phyloP scores from a whole-genome alignment of 345 rosid species.

The Pelargonium nanum region DNA sequence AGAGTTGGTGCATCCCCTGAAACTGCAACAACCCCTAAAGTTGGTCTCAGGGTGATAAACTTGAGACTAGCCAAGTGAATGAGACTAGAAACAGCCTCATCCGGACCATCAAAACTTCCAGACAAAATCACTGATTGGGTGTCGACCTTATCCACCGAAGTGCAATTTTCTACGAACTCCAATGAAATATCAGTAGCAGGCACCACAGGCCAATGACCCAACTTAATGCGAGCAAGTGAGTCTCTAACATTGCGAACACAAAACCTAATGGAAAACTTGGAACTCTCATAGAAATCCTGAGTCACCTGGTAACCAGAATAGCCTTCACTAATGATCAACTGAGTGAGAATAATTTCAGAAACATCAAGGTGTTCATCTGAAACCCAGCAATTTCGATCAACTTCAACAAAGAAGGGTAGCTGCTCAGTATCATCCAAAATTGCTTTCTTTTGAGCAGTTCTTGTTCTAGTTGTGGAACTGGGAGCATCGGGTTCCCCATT shows the following conservation, averaged over 20 bases:
- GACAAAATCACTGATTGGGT: slow-evolving; percentile 39
- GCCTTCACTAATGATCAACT: slow-evolving; percentile 34
- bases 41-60: slow-evolving; percentile 60
- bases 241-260: slow-evolving; percentile 37
- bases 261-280: slow-evolving; percentile 52
- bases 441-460: slow-evolving; percentile 7
- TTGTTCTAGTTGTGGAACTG: slow-evolving; percentile 1
- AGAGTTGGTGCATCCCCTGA: slow-evolving; percentile 35
- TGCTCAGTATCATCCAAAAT: slow-evolving; percentile 19
- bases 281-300: slow-evolving; percentile 27
- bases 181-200: slow-evolving; percentile 45
- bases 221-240: slow-evolving; percentile 55
- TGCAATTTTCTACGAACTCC: slow-evolving; percentile 42
- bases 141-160: slow-evolving; percentile 22
- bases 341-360: slow-evolving; percentile 63
- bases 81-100: slow-evolving; percentile 74
- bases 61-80: slow-evolving; percentile 60
- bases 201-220: slow-evolving; percentile 82
- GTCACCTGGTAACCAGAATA: slow-evolving; percentile 25
- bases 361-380: slow-evolving; percentile 57
- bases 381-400: slow-evolving; percentile 31
- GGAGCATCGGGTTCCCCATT: slow-evolving; percentile 13
- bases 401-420: slow-evolving; percentile 46
- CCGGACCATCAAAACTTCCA: slow-evolving; percentile 74
- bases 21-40: slow-evolving; percentile 16